Evolutionary conservation across 257 asterid genomes (phyloP), one percentile per base, ranked within the genome.

Genomic region (Leonotis leonurus): DNA sequence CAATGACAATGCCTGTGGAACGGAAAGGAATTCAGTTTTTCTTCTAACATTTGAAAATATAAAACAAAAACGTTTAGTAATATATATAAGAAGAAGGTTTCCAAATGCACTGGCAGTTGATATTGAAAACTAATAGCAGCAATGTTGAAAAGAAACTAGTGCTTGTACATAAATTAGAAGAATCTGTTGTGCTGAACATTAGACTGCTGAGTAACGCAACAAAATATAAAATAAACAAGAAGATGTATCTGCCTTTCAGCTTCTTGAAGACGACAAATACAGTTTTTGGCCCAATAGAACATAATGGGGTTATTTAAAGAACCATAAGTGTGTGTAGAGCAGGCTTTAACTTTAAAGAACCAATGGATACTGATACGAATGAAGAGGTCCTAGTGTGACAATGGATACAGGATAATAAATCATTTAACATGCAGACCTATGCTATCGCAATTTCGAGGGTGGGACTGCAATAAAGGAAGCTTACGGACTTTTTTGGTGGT

Each of bases 1-100:
- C 86, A 92, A 73, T 63, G 98, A 88, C 73, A 92, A 48, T 40
- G 97, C 97, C 98, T 92, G 73, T 56, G 55, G 29, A 68, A 56
- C 41, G 58, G 67, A 62, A 55, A 69, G 2, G 27, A 54, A 55
- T 16, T 54, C 22, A 57, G 52, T 20, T 50, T 14, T 43, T 17
- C n/a, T 16, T 4, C 39, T 26, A 50, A 9, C 3, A 36, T 27
- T 26, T 3, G 36, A 14, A 58, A 41, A 17, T 17, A 57, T 45
- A 35, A 46, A 17, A 11, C 13, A 12, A 49, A 4, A 37, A 30
- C 1, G 5, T 17, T 33, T 50, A 55, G 25, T 20, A 48, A 10
- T 14, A 50, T n/a, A n/a, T n/a, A 37, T 8, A 53, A 12, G 18
- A 45, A 6, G 10, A 40, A 36, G 17, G 17, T 11, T 13, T 35